These are phyloP conservation scores for Plasmodium yoelii DNA, from an alignment of 169 alveolate species.

Conservation along the genomic window DNA sequence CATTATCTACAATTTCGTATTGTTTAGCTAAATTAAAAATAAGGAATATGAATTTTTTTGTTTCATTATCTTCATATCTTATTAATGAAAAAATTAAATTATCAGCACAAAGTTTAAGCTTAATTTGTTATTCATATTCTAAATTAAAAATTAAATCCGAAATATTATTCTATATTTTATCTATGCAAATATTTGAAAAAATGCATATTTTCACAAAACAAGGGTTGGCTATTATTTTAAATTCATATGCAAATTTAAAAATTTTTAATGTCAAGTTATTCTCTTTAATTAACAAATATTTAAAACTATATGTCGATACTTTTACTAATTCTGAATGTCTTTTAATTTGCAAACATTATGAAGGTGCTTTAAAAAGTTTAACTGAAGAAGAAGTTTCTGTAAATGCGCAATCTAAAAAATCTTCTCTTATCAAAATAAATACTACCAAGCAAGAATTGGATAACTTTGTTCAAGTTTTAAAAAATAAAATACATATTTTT, in stretches of 20 bases:
- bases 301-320: conserved; percentile 40
- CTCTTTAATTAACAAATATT: conserved; percentile 45
- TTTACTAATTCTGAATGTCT: conserved; percentile 35
- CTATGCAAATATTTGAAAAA: conserved; percentile 61
- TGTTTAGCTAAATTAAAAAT: conserved; percentile 52
- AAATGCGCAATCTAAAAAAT: background rate
- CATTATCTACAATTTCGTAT: conserved; percentile 69
- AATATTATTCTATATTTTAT: conserved; percentile 53
- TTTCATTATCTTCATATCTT: conserved; percentile 58
- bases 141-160: conserved; percentile 69
- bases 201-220: conserved; percentile 62
- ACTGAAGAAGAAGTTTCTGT: background rate
- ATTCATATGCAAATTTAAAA: conserved; percentile 50
- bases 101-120: conserved; percentile 75
- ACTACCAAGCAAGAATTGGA: background rate
- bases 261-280: conserved; percentile 65
- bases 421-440: background rate
- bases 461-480: background rate
- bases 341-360: conserved; percentile 37
- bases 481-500: background rate
- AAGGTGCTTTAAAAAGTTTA: conserved; percentile 32
- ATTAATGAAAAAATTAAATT: conserved; percentile 54
- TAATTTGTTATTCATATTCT: conserved; percentile 61
- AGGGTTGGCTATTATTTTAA: conserved; percentile 50
- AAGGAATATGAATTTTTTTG: conserved; percentile 38